Conservation (phyloP, 2,329 filamentous ascomycete genomes). For the Penicillium olsonii region DNA sequence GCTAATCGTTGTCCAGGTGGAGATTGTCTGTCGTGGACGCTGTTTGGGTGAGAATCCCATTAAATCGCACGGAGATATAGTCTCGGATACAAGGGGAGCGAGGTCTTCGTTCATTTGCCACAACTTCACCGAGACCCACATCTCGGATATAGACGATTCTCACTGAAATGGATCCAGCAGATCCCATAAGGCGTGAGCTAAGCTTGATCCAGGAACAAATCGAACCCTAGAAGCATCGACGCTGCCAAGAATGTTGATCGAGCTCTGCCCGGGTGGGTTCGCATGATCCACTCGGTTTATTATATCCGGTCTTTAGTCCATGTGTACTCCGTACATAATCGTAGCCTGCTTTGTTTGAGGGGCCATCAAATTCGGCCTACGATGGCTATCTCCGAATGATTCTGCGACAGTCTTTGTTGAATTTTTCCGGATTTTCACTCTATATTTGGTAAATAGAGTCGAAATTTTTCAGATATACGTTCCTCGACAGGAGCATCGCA, state of each 20-base stretch:
- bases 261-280: not conserved
- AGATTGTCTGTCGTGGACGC: too few species aligned
- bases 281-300: not conserved
- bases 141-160: slow-evolving; percentile 1
- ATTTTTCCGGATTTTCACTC: too few species aligned
- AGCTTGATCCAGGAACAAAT: not conserved
- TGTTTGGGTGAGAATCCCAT: not conserved
- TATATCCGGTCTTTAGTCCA: not conserved
- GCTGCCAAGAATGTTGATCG: not conserved
- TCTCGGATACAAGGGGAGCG: not conserved
- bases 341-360: not conserved
- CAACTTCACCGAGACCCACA: not conserved
- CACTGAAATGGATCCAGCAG: not conserved
- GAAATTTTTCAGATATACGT: too few species aligned
- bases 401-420: too few species aligned
- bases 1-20: too few species aligned
- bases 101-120: not conserved
- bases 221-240: not conserved
- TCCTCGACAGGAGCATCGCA: too few species aligned
- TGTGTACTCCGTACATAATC: not conserved
- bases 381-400: not conserved
- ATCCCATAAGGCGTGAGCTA: not conserved
- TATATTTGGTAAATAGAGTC: too few species aligned
- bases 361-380: not conserved
- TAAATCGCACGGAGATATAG: not conserved